These are phyloP conservation scores for Laguncularia racemosa DNA, from an alignment of 345 rosid species.

Conservation along the genomic window DNA sequence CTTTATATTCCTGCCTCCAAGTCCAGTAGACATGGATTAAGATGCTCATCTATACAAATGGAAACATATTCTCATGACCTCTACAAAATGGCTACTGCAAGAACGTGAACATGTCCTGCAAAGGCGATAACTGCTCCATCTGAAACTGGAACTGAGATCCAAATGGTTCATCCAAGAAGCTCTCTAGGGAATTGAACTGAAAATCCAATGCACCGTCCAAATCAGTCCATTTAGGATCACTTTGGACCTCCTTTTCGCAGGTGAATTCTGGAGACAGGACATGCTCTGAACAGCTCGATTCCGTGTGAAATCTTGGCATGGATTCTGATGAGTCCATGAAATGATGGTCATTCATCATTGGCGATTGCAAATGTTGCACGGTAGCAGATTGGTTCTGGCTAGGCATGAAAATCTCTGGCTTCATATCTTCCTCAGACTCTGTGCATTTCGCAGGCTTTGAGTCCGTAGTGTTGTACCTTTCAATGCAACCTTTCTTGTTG, in stretches of 20 bases:
- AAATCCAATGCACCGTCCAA: slow-evolving; percentile 21
- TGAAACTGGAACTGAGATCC: slow-evolving; percentile 35
- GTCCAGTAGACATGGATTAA: too few relatives aligned
- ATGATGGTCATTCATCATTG: neutral
- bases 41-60: too few relatives aligned
- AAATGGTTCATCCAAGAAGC: slow-evolving; percentile 45
- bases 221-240: slow-evolving; percentile 37
- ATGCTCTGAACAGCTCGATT: slow-evolving; percentile 68
- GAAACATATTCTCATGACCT: too few relatives aligned
- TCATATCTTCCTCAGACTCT: slow-evolving; percentile 23
- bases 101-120: slow-evolving; percentile 27
- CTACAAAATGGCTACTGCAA: slow-evolving; percentile 18
- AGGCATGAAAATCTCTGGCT: slow-evolving; percentile 21
- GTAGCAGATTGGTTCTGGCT: neutral
- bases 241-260: slow-evolving; percentile 51
- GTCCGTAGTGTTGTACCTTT: slow-evolving; percentile 29
- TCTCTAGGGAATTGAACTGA: slow-evolving; percentile 26
- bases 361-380: slow-evolving; percentile 3
- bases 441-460: slow-evolving; percentile 12
- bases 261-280: slow-evolving; percentile 49
- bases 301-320: slow-evolving; percentile 40
- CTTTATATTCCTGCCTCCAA: too few relatives aligned
- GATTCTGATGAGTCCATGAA: slow-evolving; percentile 53
- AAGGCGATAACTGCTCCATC: slow-evolving; percentile 28
- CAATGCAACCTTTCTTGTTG: slow-evolving; percentile 75